These are phyloP conservation scores for Saccharomyces pastorianus DNA, from an alignment of 1,139 yeast genomes.

Conservation along the genomic window DNA sequence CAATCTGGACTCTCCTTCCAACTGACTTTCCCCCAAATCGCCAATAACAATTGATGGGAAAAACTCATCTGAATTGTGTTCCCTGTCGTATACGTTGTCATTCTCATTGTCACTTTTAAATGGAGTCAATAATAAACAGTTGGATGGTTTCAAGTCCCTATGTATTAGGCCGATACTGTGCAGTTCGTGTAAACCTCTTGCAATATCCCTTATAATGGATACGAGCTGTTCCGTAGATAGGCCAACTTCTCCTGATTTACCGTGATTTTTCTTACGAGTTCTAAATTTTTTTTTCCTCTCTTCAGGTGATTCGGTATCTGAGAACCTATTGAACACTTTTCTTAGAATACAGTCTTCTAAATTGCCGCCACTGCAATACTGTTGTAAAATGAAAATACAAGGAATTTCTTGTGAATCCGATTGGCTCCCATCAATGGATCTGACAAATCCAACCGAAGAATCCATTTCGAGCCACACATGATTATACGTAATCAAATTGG, in stretches of 20 bases:
- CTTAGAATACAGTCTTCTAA: slow-evolving; percentile 55
- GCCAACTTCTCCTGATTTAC: slow-evolving; percentile 24
- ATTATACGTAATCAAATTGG: slow-evolving; percentile 71
- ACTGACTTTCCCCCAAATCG: slow-evolving; percentile 84
- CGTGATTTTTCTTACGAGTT: slow-evolving; percentile 28
- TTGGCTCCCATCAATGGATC: slow-evolving; percentile 13
- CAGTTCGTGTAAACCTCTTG: slow-evolving; percentile 60
- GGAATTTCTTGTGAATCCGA: slow-evolving; percentile 41
- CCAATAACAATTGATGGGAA: slow-evolving; percentile 70
- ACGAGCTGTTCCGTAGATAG: slow-evolving; percentile 45
- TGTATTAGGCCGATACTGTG: slow-evolving; percentile 73
- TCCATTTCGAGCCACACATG: slow-evolving; percentile 90
- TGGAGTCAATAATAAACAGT: slow-evolving; percentile 51
- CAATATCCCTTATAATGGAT: slow-evolving; percentile 58
- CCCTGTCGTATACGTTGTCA: slow-evolving; percentile 11
- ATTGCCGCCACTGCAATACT: slow-evolving; percentile 84
- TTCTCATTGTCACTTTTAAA: slow-evolving; percentile 7
- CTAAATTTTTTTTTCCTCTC: slow-evolving; percentile 32
- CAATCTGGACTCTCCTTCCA: slow-evolving; percentile 48
- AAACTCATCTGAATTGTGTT: slow-evolving; percentile 11
- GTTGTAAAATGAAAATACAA: slow-evolving; percentile 75
- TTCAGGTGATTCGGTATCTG: slow-evolving; percentile 22
- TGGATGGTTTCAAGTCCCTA: slow-evolving; percentile 82
- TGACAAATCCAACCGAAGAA: slow-evolving; percentile 27
- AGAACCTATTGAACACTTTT: slow-evolving; percentile 28